phyloP scores from a whole-genome alignment of 305 asterid species.

The Fraxinus ornus region DNA sequence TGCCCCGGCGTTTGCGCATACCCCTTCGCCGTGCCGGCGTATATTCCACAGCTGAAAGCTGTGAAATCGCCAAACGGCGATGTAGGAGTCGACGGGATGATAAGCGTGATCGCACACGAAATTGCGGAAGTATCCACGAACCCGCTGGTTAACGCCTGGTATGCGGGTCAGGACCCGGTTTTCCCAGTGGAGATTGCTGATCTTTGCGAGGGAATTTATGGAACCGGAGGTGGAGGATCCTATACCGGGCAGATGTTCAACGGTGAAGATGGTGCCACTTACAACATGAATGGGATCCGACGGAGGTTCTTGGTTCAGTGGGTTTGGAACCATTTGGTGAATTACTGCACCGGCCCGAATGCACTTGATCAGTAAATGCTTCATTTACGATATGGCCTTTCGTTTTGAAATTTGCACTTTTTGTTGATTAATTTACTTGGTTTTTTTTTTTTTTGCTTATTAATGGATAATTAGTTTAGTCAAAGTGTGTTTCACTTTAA shows the following conservation, averaged over 20 bases:
- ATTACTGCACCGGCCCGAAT: slow-evolving; percentile 69
- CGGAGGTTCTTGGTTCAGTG: slow-evolving; percentile 68
- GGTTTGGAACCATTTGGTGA: slow-evolving; percentile 58
- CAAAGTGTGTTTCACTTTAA: neutral
- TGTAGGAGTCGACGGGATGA: slow-evolving; percentile 68
- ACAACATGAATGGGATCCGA: slow-evolving; percentile 58
- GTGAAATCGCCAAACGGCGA: slow-evolving; percentile 57
- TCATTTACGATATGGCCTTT: slow-evolving; percentile 1
- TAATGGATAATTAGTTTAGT: neutral
- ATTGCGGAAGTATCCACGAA: slow-evolving; percentile 65
- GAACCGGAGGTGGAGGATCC: slow-evolving; percentile 72
- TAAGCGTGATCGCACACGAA: slow-evolving; percentile 73
- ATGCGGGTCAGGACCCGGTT: slow-evolving; percentile 69
- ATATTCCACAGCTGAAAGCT: slow-evolving; percentile 45
- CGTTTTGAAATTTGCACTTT: neutral
- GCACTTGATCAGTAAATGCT: slow-evolving; percentile 49
- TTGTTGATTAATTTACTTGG: neutral
- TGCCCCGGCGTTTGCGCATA: slow-evolving; percentile 72
- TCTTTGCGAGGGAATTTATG: slow-evolving; percentile 74
- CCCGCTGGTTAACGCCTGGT: slow-evolving; percentile 73
- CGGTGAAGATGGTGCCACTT: slow-evolving; percentile 56
- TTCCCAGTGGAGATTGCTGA: slow-evolving; percentile 67
- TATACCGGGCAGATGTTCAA: slow-evolving; percentile 63
- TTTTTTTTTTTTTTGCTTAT: neutral
- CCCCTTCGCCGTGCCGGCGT: slow-evolving; percentile 64